phyloP scores from a whole-genome alignment of 192 early-diverging fungal species.

The Entomortierella parvispora region DNA sequence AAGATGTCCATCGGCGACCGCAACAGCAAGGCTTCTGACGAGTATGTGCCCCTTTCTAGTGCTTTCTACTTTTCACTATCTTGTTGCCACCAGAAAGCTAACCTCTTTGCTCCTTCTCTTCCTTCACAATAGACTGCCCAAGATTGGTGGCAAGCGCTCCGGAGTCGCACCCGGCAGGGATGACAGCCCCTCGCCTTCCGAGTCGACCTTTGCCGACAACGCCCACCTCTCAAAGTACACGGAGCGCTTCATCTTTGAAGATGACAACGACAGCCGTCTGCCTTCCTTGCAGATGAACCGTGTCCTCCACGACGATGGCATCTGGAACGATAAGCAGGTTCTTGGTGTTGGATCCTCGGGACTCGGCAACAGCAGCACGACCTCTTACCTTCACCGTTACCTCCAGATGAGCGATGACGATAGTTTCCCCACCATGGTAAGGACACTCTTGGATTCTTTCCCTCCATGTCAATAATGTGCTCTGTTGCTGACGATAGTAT shows the following conservation, averaged over 20 bases:
- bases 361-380: conserved; percentile 17
- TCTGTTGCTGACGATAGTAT: neutral
- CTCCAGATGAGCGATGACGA: conserved; percentile 58
- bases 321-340: conserved; percentile 47
- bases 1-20: conserved; percentile 52
- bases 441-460: conserved; percentile 5
- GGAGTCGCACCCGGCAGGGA: conserved; percentile 22
- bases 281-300: conserved; percentile 48
- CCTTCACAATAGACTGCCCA: conserved; percentile 29
- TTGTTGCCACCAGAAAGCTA: too few species aligned
- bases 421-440: conserved; percentile 57
- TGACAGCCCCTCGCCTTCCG: conserved; percentile 31
- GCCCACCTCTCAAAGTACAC: conserved; percentile 54
- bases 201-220: conserved; percentile 44
- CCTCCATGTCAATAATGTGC: neutral
- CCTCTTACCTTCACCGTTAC: conserved; percentile 53
- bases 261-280: conserved; percentile 49
- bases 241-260: conserved; percentile 59
- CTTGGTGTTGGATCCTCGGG: conserved; percentile 25
- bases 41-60: conserved; percentile 38
- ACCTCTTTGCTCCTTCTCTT: too few species aligned
- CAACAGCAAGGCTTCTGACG: conserved; percentile 39
- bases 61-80: conserved; percentile 1
- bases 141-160: conserved; percentile 18
- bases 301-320: conserved; percentile 39